phyloP scores from a whole-genome alignment of 2,329 filamentous ascomycete genomes.

The Diplodia mutila region DNA sequence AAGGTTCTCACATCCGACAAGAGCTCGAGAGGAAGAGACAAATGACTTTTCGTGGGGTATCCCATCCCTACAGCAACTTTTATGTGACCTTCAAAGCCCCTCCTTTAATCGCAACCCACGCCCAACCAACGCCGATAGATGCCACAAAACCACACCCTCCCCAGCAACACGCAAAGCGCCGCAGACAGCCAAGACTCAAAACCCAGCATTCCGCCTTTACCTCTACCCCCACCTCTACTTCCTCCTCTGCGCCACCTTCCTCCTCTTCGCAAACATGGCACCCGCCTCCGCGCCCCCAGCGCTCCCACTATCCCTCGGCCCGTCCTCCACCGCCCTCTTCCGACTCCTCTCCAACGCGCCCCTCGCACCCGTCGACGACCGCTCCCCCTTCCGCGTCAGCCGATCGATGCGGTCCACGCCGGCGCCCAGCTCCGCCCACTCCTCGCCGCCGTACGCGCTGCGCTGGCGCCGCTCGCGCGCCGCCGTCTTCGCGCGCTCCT shows the following conservation, averaged over 20 bases:
- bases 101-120: background rate
- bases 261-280: conserved; percentile 72
- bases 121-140: background rate
- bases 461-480: conserved; percentile 36
- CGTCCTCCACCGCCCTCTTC: conserved; percentile 76
- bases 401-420: conserved; percentile 85
- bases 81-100: background rate
- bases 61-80: background rate
- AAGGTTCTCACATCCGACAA: background rate
- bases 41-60: background rate
- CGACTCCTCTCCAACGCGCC: conserved; percentile 79
- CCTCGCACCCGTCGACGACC: conserved; percentile 38
- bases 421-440: conserved; percentile 84
- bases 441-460: conserved; percentile 80
- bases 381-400: conserved; percentile 69
- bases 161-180: background rate
- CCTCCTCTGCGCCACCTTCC: conserved; percentile 57
- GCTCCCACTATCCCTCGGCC: conserved; percentile 69
- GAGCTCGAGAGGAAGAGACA: background rate
- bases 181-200: background rate
- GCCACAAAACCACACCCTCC: background rate
- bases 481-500: conserved; percentile 71
- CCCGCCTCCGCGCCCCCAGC: conserved; percentile 65
- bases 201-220: no score
- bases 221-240: conserved; percentile 32